These are phyloP conservation scores for Polygonum aviculare DNA, from an alignment of 148 eudicot genomes.

Conservation along the genomic window DNA sequence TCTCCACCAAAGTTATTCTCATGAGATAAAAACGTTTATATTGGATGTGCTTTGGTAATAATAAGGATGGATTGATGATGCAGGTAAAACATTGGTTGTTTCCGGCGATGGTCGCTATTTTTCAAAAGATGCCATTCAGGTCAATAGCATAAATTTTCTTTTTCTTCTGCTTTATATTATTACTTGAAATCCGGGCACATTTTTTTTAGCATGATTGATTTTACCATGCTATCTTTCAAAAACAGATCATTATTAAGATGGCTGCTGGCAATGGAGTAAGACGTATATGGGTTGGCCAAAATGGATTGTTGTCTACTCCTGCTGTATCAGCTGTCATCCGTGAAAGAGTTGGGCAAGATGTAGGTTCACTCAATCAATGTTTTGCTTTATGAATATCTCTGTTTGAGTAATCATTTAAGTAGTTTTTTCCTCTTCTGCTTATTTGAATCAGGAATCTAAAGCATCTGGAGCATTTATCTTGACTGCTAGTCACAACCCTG, in stretches of 20 bases:
- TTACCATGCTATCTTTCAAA: background rate
- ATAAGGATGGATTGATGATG: background rate
- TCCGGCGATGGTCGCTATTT: slow-evolving; percentile 99
- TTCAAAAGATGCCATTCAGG: slow-evolving; percentile 96
- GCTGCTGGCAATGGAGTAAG: slow-evolving; percentile 97
- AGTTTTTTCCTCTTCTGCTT: background rate
- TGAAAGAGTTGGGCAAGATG: slow-evolving; percentile 86
- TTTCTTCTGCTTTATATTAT: background rate
- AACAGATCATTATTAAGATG: slow-evolving; percentile 90
- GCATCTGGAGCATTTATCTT: slow-evolving; percentile 86
- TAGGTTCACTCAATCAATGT: slow-evolving; percentile 22
- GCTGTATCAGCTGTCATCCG: slow-evolving; percentile 98
- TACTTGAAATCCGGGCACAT: no score
- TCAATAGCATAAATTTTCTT: slow-evolving; percentile 6
- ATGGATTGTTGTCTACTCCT: slow-evolving; percentile 88
- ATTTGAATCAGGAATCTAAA: slow-evolving; percentile 58
- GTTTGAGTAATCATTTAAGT: background rate
- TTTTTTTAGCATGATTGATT: background rate
- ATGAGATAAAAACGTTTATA: background rate
- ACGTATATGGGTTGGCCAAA: slow-evolving; percentile 94
- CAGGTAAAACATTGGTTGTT: slow-evolving; percentile 94
- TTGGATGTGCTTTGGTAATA: background rate
- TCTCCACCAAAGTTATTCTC: background rate
- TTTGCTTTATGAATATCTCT: background rate
- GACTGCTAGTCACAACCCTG: slow-evolving; percentile 98